Base-by-base conservation (phyloP, 441 rosid genomes). In the Jatropha multifida region DNA sequence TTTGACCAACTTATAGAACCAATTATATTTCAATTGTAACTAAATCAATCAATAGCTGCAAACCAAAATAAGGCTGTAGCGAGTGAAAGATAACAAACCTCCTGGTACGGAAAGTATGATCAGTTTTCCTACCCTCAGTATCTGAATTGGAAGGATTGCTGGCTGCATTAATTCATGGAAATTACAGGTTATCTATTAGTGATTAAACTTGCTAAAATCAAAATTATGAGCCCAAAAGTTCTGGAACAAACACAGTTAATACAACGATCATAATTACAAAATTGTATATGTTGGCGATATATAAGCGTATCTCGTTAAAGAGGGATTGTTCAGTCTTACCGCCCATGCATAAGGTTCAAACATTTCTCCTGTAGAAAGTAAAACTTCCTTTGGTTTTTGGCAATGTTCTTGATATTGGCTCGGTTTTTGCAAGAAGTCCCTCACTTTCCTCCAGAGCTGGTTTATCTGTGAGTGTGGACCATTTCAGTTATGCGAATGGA, bases 91-190 rank as follows among this genome's bases (percentile, higher is more conserved):
- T 26, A 32, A 68, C 85, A 14, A 68, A 87, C 90, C 90, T 86
- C 90, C 90, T 68, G 93, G 91, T 27, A 87, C 91, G 0, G 89
- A 86, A 49, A 89, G 87, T 64, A 89, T 83, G 81, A 87, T 76
- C 61, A 87, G 67, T 26, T 83, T 80, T 32, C 90, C 93, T 48
- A 89, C 3, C 69, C 90, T 83, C 67, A 86, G 78, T 56, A 89
- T 82, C 72, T 89, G 93, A 52, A 89, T 84, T 9, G 93, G 90
- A 73, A 89, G 88, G 46, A 89, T 80, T 4, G 90, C 89, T 4
- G 93, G 91, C 91, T 87, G 88, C 86, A 84, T 73, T 6, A 76
- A 38, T 61, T 62, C 61, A 75, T 8, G 17, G 26, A 37, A 60
- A 48, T 1, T 15, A 11, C 56, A 15, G 56, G 56, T 14, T 51